Evolutionary conservation across 345 rosid genomes (phyloP).

Genomic region (Sonneratia alba): DNA sequence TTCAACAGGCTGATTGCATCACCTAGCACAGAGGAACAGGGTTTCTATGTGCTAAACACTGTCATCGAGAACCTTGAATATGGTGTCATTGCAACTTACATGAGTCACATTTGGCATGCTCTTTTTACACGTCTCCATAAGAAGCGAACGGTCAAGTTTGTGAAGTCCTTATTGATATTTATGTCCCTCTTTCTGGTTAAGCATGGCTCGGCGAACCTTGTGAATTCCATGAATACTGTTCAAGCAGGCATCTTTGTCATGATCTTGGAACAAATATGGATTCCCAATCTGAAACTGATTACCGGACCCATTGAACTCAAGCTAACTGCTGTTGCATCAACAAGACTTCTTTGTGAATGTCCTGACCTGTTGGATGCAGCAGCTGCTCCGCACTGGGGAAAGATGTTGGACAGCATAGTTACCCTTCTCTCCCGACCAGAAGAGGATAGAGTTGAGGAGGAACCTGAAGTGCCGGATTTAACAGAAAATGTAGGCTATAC

Average conservation of each 20-base stretch:
- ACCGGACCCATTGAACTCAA: conserved; percentile 66
- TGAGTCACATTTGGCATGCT: conserved; percentile 61
- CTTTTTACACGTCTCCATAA: conserved; percentile 64
- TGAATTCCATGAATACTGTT: conserved; percentile 66
- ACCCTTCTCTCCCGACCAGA: conserved; percentile 81
- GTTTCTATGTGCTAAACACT: conserved; percentile 87
- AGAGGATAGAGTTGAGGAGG: conserved; percentile 65
- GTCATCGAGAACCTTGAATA: conserved; percentile 73
- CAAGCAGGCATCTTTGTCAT: conserved; percentile 48
- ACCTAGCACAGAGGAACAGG: conserved; percentile 80
- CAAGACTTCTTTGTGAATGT: conserved; percentile 18
- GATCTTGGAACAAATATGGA: conserved; percentile 81
- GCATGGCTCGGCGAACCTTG: conserved; percentile 64
- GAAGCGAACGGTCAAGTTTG: conserved; percentile 53
- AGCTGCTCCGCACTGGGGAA: conserved; percentile 58
- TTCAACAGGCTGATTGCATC: conserved; percentile 26
- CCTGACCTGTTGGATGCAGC: conserved; percentile 47
- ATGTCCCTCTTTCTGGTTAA: conserved; percentile 61
- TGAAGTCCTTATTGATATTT: conserved; percentile 26
- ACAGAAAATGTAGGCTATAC: no score
- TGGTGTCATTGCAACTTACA: conserved; percentile 44
- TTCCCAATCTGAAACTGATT: conserved; percentile 72
- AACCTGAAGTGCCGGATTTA: conserved; percentile 21
- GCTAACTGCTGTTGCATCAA: conserved; percentile 72
- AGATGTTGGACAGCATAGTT: conserved; percentile 70